Conservation (phyloP, 352 stramenopile species). For the Globisporangium irregulare region DNA sequence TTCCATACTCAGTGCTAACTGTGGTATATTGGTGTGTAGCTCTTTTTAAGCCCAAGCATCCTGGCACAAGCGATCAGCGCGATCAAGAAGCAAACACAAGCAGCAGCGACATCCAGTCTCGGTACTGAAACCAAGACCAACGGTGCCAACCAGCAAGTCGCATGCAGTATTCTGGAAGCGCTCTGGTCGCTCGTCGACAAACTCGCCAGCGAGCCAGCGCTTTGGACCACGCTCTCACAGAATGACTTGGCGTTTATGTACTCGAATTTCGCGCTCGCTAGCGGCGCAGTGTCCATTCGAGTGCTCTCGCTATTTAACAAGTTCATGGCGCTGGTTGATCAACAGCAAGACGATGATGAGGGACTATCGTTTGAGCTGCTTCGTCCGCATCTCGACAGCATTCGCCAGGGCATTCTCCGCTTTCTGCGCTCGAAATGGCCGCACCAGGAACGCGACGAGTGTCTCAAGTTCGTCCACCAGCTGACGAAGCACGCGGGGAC, state of each 20-base stretch:
- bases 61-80: conserved; percentile 44
- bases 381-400: conserved; percentile 50
- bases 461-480: conserved; percentile 49
- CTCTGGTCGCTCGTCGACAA: conserved; percentile 50
- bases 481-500: conserved; percentile 63
- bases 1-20: conserved; percentile 15
- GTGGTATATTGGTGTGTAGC: conserved; percentile 23
- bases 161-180: conserved; percentile 21
- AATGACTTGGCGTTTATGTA: conserved; percentile 74
- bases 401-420: conserved; percentile 53
- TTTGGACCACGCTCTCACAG: conserved; percentile 47
- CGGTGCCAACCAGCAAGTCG: conserved; percentile 16
- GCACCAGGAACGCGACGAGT: conserved; percentile 67
- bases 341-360: conserved; percentile 4
- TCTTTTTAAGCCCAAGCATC: conserved; percentile 41
- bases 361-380: conserved; percentile 44
- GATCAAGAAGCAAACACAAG: conserved; percentile 34
- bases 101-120: neutral
- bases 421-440: conserved; percentile 74
- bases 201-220: conserved; percentile 28
- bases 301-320: conserved; percentile 57
- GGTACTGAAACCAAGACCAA: conserved; percentile 15
- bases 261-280: conserved; percentile 42
- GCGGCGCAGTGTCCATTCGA: conserved; percentile 29
- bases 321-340: conserved; percentile 51